Evolutionary conservation across 139 green algal genomes (phyloP), one percentile per base, ranked within the genome.

Genomic region (Deuterostichococcus epilithicus): DNA sequence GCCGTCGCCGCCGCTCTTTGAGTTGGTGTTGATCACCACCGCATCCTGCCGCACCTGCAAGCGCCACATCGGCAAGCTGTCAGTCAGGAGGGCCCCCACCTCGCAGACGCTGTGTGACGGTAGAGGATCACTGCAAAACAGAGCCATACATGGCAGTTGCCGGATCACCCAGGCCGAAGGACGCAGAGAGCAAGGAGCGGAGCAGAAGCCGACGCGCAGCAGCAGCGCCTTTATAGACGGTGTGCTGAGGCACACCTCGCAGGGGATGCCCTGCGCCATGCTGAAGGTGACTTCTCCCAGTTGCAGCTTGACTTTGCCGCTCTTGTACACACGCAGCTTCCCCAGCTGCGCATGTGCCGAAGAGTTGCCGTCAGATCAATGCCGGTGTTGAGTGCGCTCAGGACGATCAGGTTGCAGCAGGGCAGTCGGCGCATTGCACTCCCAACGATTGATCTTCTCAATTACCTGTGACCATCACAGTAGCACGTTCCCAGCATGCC

Each of bases 241-340:
- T 52, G n/a, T n/a, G n/a, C n/a, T n/a, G n/a, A n/a, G 87, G 0
- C 84, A 77, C 63, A 87, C 88, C 45, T 83, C 36, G 42, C 68
- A 84, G 3, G 74, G 72, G 28, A 85, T 77, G n/a, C 90, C 90
- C 4, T 76, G 30, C 6, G 77, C 42, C 18, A 96, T 84, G 34
- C 94, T 89, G 72, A 94, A 79, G 30, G 93, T 75, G 52, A 92
- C 85, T 5, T 90, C 89, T 0, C 90, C 90, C 25, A 94, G 76
- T 65, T 86, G 84, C 79, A 93, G 45, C 85, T 94, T 93, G 37
- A 94, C 87, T 74, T 79, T 83, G 3, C 91, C 91, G 75, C 86
- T 94, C 73, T 83, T 80, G 76, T 88, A 90, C 58, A 93, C 80
- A 73, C 89, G 66, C 81, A 93, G 81, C 84, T 93, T 89, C 63